A percentile compares a stretch with the other conserved stretches of the same genome.
Evolutionary conservation across 2,329 filamentous ascomycete species (phyloP).

Genomic region (Chaetomium sp.): DNA sequence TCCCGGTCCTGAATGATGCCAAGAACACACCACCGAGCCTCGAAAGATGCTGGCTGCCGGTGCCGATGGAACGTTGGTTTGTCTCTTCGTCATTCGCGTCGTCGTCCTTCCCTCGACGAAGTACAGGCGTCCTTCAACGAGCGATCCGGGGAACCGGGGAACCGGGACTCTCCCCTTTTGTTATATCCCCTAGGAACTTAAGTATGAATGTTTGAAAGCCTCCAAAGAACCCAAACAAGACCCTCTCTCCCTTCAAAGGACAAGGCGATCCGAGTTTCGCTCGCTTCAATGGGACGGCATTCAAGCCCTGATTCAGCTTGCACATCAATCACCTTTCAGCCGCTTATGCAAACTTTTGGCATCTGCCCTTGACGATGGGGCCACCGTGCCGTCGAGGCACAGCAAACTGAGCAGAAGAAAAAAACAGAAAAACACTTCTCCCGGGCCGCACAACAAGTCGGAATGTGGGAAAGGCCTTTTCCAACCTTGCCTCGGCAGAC

Average conservation of each 20-base stretch:
- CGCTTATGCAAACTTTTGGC: constrained; percentile 12
- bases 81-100: too few species aligned
- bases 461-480: not conserved
- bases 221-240: too few species aligned
- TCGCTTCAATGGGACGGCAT: too few species aligned
- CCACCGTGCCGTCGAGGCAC: constrained; percentile 4
- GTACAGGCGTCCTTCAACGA: too few species aligned
- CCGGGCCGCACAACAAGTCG: constrained; percentile 1
- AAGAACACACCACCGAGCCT: not conserved
- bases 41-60: not conserved
- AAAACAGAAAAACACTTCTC: not conserved
- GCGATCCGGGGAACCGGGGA: too few species aligned
- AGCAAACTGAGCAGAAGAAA: not conserved
- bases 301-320: not conserved
- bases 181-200: too few species aligned
- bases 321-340: constrained; percentile 11
- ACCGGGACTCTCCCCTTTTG: too few species aligned
- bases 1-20: constrained; percentile 1
- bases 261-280: too few species aligned
- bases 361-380: not conserved
- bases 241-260: too few species aligned
- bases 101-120: too few species aligned
- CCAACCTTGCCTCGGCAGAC: not conserved
- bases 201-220: too few species aligned
- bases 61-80: too few species aligned